These are phyloP conservation scores for Wickerhamiella infanticola DNA, from an alignment of 1,139 yeast species.

Conservation along the genomic window DNA sequence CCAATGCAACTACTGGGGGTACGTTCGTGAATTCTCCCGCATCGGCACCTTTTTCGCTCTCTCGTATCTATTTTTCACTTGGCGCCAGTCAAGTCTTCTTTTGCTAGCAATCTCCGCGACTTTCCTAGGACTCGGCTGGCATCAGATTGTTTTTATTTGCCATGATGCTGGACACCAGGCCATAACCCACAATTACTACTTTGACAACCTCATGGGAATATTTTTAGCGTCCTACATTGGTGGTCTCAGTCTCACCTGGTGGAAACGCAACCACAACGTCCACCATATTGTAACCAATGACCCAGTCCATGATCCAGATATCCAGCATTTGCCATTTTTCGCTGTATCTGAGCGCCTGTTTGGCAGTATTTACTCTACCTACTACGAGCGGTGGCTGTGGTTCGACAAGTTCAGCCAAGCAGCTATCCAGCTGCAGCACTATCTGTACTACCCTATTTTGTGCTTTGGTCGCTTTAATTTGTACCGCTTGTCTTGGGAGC, in stretches of 20 bases:
- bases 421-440: conserved; percentile 49
- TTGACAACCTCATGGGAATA: conserved; percentile 66
- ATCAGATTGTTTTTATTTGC: conserved; percentile 72
- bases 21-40: conserved; percentile 49
- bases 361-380: conserved; percentile 58
- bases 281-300: conserved; percentile 82
- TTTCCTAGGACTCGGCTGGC: conserved; percentile 69
- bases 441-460: conserved; percentile 61
- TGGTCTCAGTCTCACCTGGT: conserved; percentile 87
- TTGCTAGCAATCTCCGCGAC: conserved; percentile 45
- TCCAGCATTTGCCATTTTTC: conserved; percentile 82
- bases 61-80: conserved; percentile 33
- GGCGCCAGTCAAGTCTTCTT: conserved; percentile 11
- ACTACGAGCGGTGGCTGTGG: conserved; percentile 49
- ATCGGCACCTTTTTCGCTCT: conserved; percentile 33
- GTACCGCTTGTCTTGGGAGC: conserved; percentile 68
- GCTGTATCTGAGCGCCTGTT: conserved; percentile 66
- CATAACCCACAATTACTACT: conserved; percentile 62
- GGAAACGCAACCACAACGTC: conserved; percentile 86
- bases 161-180: conserved; percentile 85
- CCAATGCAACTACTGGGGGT: conserved; percentile 58
- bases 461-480: conserved; percentile 77
- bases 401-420: conserved; percentile 51
- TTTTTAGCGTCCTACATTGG: conserved; percentile 64
- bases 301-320: conserved; percentile 88